Evolutionary conservation across 1,139 yeast species (phyloP).

Genomic region (Lodderomyces orthopsilosis): DNA sequence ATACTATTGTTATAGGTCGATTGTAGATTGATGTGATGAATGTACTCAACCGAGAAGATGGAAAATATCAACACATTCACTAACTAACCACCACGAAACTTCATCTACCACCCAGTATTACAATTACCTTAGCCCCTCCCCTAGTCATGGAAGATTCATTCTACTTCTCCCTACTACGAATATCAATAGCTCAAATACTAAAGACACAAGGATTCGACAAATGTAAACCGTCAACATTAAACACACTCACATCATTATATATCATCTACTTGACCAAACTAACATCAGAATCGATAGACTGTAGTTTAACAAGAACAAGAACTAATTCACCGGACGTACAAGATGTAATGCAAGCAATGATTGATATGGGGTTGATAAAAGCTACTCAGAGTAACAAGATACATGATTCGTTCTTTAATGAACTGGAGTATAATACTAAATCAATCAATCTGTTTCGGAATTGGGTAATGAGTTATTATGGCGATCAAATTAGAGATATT

Average conservation of each 20-base stretch:
- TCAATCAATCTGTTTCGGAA: slow-evolving; percentile 36
- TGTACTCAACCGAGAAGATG: background rate
- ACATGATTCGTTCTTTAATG: slow-evolving; percentile 16
- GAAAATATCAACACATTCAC: background rate
- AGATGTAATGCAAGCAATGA: slow-evolving; percentile 63
- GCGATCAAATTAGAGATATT: slow-evolving; percentile 33
- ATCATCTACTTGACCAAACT: slow-evolving; percentile 52
- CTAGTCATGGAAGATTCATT: slow-evolving; percentile 37
- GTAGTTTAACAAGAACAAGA: slow-evolving; percentile 16
- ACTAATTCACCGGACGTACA: slow-evolving; percentile 38
- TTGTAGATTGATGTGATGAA: too few relatives aligned
- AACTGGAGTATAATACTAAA: slow-evolving; percentile 32
- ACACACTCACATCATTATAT: slow-evolving; percentile 61
- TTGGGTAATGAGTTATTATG: slow-evolving; percentile 33
- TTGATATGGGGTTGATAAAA: slow-evolving; percentile 50
- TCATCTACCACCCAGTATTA: too few relatives aligned
- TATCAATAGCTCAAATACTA: slow-evolving; percentile 65
- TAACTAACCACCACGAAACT: too few relatives aligned
- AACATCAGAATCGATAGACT: slow-evolving; percentile 37
- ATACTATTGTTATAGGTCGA: too few relatives aligned
- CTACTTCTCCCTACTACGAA: slow-evolving; percentile 57
- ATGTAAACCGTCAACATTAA: slow-evolving; percentile 60
- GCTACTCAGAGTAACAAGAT: slow-evolving; percentile 27
- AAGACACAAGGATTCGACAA: slow-evolving; percentile 73
- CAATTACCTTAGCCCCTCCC: background rate